Percentiles rank a stretch among this genome's conserved stretches.
Conservation (phyloP, 2,329 filamentous ascomycete species). For the Cladobotryum mycophilum region DNA sequence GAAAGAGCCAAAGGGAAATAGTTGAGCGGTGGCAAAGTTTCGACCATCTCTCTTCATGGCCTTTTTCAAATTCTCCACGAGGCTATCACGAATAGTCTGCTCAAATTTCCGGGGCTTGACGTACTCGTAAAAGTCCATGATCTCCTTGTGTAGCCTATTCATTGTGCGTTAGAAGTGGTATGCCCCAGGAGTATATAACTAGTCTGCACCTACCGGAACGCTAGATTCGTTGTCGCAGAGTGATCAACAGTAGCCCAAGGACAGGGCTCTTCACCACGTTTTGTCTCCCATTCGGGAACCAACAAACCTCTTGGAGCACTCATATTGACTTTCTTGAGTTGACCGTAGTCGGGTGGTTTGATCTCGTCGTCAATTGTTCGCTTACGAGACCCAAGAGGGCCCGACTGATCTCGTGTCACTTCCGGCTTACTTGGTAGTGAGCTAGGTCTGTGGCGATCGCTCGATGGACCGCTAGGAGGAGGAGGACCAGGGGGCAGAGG, state of each 20-base stretch:
- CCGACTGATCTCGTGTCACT: slow-evolving; percentile 25
- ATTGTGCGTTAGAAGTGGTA: background rate
- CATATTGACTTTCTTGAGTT: slow-evolving; percentile 44
- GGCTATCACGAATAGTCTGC: slow-evolving; percentile 62
- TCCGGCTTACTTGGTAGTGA: slow-evolving; percentile 11
- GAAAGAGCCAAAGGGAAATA: slow-evolving; percentile 87
- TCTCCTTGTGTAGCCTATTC: slow-evolving; percentile 75
- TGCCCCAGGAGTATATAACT: background rate
- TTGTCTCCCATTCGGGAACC: slow-evolving; percentile 45
- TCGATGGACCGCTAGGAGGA: slow-evolving; percentile 9
- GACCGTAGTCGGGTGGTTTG: slow-evolving; percentile 49
- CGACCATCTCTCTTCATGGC: slow-evolving; percentile 45
- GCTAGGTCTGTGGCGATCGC: background rate
- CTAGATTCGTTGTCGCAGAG: slow-evolving; percentile 45
- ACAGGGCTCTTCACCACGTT: slow-evolving; percentile 35
- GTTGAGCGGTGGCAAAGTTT: slow-evolving; percentile 53
- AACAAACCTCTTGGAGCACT: slow-evolving; percentile 46
- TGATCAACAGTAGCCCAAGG: slow-evolving; percentile 62
- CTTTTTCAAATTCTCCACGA: slow-evolving; percentile 62
- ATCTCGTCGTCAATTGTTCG: slow-evolving; percentile 66
- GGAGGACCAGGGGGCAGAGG: slow-evolving; percentile 17
- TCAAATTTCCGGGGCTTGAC: slow-evolving; percentile 75
- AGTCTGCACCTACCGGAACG: slow-evolving; percentile 42
- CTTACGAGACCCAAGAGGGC: slow-evolving; percentile 61
- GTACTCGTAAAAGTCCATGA: slow-evolving; percentile 82